These are phyloP conservation scores for Phytophthora litchii DNA, from an alignment of 352 stramenopile species.

Conservation along the genomic window DNA sequence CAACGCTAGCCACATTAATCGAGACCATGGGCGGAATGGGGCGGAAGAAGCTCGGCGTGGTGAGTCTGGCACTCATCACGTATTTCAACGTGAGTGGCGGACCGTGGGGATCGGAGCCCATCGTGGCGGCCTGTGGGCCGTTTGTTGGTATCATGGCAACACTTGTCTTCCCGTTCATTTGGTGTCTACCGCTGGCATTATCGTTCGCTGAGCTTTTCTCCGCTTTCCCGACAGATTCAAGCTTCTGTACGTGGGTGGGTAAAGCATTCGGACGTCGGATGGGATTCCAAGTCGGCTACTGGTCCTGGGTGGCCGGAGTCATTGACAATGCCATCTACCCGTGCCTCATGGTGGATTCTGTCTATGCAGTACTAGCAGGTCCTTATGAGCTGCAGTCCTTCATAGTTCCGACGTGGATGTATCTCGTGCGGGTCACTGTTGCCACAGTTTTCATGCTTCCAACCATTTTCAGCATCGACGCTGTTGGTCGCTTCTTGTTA, in stretches of 20 bases:
- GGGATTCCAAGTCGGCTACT: constrained; percentile 87
- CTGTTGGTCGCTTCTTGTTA: constrained; percentile 88
- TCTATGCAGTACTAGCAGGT: constrained; percentile 50
- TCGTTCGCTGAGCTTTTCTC: constrained; percentile 78
- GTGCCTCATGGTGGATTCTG: constrained; percentile 72
- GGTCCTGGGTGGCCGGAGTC: constrained; percentile 80
- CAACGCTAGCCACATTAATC: too few relatives aligned
- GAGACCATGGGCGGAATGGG: constrained; percentile 26
- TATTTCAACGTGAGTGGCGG: constrained; percentile 93
- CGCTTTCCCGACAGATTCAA: constrained; percentile 69
- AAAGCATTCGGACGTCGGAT: constrained; percentile 74
- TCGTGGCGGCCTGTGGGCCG: constrained; percentile 88
- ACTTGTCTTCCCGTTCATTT: constrained; percentile 74
- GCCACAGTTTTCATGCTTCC: constrained; percentile 68
- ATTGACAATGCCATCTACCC: constrained; percentile 88
- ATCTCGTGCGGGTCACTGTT: constrained; percentile 44
- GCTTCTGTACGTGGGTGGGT: constrained; percentile 81
- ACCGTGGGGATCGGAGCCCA: constrained; percentile 95
- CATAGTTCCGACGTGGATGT: constrained; percentile 62
- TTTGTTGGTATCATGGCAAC: constrained; percentile 64
- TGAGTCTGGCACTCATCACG: constrained; percentile 81
- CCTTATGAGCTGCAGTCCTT: constrained; percentile 34
- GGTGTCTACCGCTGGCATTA: constrained; percentile 70
- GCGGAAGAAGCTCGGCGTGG: constrained; percentile 65
- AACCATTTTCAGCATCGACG: constrained; percentile 83